Evolutionary conservation across 306 rosid species (phyloP), one percentile per base, ranked within the genome.

Genomic region (Argentina anserina): DNA sequence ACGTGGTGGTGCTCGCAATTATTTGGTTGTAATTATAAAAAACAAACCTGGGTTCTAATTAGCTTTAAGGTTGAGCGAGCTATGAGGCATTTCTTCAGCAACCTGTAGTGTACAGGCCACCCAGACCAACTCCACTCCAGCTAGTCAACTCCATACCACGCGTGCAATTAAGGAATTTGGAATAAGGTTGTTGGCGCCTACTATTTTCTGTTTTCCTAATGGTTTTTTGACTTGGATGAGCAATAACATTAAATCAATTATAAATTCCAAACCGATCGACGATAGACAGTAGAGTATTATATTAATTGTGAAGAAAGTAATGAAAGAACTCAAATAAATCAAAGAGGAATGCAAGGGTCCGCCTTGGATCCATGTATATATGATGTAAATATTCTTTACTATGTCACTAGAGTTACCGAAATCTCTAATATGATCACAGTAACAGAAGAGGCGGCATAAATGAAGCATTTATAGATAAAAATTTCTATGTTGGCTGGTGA

Each of bases 151-250:
- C 28, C 31, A 63, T 36, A 4, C 29, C 68, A n/a, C 46, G 68
- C 68, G 46, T 36, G 68, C 68, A 63, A 20, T 63, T 36, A 63
- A 63, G 68, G 46, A 37, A 63, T 63, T 63, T 63, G 18, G 46
- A 63, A 63, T n/a, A 34, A 31, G n/a, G 17, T 63, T 20, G 17
- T 63, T 20, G 68, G 68, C 68, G 29, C 68, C 17, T 63, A 37
- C 68, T 3, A 34, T 37, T 62, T 62, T 37, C 25, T 17, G 12
- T 33, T 14, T 60, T 29, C 18, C 18, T 31, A 61, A 15, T 29
- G 10, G 1, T 14, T 31, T 25, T 31, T 18, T 31, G 65, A 61
- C 66, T 31, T 31, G 39, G 66, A 15, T 31, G 40, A 33, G 21
- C 17, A 8, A 60, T 15, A 17, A 31, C 65, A 60, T 18, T 33